Evolutionary conservation across 2,329 filamentous ascomycete genomes (phyloP).

Genomic region (Colletotrichum shisoi): DNA sequence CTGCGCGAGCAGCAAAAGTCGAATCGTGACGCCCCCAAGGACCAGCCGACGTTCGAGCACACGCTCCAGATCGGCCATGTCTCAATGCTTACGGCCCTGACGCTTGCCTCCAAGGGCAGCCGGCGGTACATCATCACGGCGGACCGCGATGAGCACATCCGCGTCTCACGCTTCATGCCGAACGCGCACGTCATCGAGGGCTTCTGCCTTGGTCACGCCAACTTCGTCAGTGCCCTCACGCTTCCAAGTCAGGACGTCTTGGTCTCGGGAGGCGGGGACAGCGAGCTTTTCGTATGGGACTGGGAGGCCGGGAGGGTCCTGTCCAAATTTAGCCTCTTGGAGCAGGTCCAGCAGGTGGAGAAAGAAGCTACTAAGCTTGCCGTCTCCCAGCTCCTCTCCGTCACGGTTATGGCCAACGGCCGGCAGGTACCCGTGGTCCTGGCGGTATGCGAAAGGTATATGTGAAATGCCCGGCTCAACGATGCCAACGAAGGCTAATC

Average conservation of each 20-base stretch:
- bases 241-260: constrained; percentile 71
- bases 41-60: constrained; percentile 70
- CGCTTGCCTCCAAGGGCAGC: constrained; percentile 56
- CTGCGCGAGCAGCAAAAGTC: constrained; percentile 44
- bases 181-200: constrained; percentile 88
- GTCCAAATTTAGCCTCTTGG: constrained; percentile 62
- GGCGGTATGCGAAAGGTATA: constrained; percentile 57
- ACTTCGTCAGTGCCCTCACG: constrained; percentile 82
- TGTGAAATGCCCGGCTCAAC: constrained; percentile 41
- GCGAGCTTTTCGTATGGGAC: constrained; percentile 80
- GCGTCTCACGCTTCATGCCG: constrained; percentile 80
- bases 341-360: constrained; percentile 46
- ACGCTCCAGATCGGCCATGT: constrained; percentile 89
- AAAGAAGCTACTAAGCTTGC: constrained; percentile 54
- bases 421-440: constrained; percentile 44
- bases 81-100: constrained; percentile 86
- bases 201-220: constrained; percentile 86
- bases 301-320: constrained; percentile 70
- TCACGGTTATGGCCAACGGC: constrained; percentile 39
- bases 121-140: constrained; percentile 63
- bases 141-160: constrained; percentile 77
- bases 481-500: constrained; percentile 40
- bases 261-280: constrained; percentile 87
- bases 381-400: constrained; percentile 55
- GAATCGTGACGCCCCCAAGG: constrained; percentile 46